Evolutionary conservation across 2,329 filamentous ascomycete species (phyloP).

Genomic region (Fusarium sp.): DNA sequence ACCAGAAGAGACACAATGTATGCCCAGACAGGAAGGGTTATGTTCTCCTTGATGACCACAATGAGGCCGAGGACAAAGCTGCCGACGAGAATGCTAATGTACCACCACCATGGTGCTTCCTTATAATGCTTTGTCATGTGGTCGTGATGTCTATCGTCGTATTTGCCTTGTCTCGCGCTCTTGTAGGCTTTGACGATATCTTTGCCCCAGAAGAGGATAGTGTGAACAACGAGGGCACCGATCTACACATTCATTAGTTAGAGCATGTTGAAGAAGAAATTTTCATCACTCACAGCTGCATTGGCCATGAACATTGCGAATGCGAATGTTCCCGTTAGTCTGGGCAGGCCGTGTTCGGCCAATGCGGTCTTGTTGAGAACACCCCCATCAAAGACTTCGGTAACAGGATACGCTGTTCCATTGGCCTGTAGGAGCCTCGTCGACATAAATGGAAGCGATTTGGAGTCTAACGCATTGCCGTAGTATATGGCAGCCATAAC

Average conservation of each 20-base stretch:
- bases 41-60: constrained; percentile 62
- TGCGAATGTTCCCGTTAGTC: constrained; percentile 65
- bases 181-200: constrained; percentile 66
- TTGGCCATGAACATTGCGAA: constrained; percentile 71
- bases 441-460: constrained; percentile 69
- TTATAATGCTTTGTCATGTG: constrained; percentile 69
- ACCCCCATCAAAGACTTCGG: constrained; percentile 58
- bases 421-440: constrained; percentile 60
- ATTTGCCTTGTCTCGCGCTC: constrained; percentile 59
- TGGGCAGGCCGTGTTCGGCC: constrained; percentile 61
- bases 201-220: constrained; percentile 69
- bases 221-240: constrained; percentile 68
- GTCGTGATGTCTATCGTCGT: constrained; percentile 66
- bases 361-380: constrained; percentile 61
- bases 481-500: constrained; percentile 69
- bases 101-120: constrained; percentile 67
- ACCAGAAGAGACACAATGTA: constrained; percentile 63
- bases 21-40: constrained; percentile 64
- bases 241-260: constrained; percentile 57
- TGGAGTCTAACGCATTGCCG: constrained; percentile 63
- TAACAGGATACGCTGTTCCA: constrained; percentile 59
- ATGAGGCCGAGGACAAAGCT: constrained; percentile 64
- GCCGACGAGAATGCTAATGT: constrained; percentile 57
- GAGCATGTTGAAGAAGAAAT: fast-evolving
- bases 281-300: constrained; percentile 61